phyloP scores from a whole-genome alignment of 2,329 filamentous ascomycete genomes.

The Neocatenulostroma microsporum region DNA sequence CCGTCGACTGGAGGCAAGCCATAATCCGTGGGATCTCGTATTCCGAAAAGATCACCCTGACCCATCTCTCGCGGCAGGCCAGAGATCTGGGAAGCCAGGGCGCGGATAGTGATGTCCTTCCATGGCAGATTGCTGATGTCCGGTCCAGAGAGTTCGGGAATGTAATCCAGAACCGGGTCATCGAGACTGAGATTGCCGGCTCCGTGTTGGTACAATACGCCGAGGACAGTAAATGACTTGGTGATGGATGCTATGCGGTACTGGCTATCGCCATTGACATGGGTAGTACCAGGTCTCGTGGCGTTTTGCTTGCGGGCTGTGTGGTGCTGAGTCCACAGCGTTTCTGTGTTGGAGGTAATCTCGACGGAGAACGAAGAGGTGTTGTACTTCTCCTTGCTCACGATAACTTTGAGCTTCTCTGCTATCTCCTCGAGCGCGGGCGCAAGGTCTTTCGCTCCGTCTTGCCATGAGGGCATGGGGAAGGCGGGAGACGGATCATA shows the following conservation, averaged over 20 bases:
- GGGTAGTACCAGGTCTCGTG: constrained; percentile 27
- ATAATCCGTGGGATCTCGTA: constrained; percentile 18
- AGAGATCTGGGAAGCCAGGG: constrained; percentile 33
- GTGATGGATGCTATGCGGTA: constrained; percentile 33
- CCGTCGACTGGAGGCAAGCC: constrained; percentile 31
- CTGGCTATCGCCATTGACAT: constrained; percentile 31
- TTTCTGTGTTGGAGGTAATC: constrained; percentile 32
- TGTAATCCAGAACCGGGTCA: constrained; percentile 37
- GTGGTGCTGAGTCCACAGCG: constrained; percentile 33
- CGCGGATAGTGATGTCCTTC: constrained; percentile 36
- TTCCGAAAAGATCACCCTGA: background rate
- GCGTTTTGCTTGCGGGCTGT: constrained; percentile 35
- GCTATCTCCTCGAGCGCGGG: constrained; percentile 22
- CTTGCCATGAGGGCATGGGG: constrained; percentile 26
- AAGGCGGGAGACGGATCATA: constrained; percentile 33
- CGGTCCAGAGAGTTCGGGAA: constrained; percentile 40
- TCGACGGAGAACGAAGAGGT: constrained; percentile 34
- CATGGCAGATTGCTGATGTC: constrained; percentile 33
- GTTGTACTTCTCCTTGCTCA: too few relatives aligned
- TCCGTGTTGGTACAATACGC: constrained; percentile 47
- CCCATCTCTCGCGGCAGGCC: constrained; percentile 22
- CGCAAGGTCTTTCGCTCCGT: constrained; percentile 24
- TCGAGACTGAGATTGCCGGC: constrained; percentile 41
- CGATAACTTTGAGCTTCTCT: too few relatives aligned
- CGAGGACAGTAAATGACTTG: constrained; percentile 44